These are phyloP conservation scores for Suillus bovinus DNA, from an alignment of 768 basidiomycete species.

Conservation along the genomic window DNA sequence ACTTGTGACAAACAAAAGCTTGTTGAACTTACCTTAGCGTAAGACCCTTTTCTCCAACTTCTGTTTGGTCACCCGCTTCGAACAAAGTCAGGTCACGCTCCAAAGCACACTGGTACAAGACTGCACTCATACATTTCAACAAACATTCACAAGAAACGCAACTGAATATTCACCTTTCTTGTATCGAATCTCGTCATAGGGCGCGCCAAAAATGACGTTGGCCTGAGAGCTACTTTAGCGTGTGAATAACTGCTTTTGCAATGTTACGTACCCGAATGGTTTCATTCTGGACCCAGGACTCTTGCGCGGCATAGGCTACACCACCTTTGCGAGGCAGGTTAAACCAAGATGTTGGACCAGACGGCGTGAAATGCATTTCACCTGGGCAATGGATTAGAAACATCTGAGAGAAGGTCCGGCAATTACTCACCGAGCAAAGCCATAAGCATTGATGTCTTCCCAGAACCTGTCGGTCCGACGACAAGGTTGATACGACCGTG, in stretches of 20 bases:
- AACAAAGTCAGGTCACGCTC: conserved; percentile 46
- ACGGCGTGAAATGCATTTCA: conserved; percentile 66
- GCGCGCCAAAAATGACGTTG: conserved; percentile 47
- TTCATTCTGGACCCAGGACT: conserved; percentile 84
- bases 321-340: conserved; percentile 68
- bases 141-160: background rate
- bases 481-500: conserved; percentile 55
- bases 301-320: conserved; percentile 80
- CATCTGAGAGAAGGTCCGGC: conserved; percentile 4
- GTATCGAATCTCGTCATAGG: conserved; percentile 44
- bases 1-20: background rate
- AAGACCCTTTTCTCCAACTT: conserved; percentile 72
- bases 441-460: conserved; percentile 68
- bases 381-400: conserved; percentile 4
- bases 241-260: background rate
- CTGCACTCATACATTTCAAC: conserved; percentile 16
- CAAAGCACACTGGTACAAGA: conserved; percentile 41
- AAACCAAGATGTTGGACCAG: conserved; percentile 58
- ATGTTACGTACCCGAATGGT: conserved; percentile 53
- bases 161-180: conserved; percentile 33
- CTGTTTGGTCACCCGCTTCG: conserved; percentile 64
- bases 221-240: conserved; percentile 27
- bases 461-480: conserved; percentile 58
- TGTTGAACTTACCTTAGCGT: conserved; percentile 41
- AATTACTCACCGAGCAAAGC: conserved; percentile 46